Conservation (phyloP, 2,329 filamentous ascomycete genomes). For the Thielaviopsis musarum region DNA sequence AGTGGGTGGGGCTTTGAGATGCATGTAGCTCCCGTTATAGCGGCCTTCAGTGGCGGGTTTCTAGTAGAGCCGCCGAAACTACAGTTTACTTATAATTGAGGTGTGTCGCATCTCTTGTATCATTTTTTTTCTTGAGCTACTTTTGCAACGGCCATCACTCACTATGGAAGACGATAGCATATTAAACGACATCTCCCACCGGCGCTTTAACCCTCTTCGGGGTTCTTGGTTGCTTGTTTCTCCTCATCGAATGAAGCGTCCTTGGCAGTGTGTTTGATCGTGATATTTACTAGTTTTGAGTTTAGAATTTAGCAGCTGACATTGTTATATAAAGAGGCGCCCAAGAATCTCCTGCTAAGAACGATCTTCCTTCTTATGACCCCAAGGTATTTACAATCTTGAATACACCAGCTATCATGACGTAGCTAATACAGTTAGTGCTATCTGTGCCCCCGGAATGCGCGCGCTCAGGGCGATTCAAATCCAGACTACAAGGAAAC, state of each 20-base stretch:
- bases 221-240: slow-evolving; percentile 90
- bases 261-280: slow-evolving; percentile 67
- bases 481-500: slow-evolving; percentile 80
- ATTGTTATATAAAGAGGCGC: slow-evolving; percentile 44
- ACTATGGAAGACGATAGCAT: slow-evolving; percentile 51
- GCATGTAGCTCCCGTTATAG: no score
- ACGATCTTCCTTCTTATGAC: slow-evolving; percentile 64
- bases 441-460: slow-evolving; percentile 86
- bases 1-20: no score
- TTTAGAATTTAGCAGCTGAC: not conserved
- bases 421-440: slow-evolving; percentile 36
- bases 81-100: no score
- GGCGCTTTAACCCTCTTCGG: slow-evolving; percentile 81
- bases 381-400: slow-evolving; percentile 31
- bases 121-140: no score
- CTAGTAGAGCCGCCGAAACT: no score
- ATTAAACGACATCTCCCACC: slow-evolving; percentile 90
- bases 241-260: slow-evolving; percentile 87
- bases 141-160: not conserved
- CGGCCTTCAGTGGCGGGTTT: no score
- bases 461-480: slow-evolving; percentile 66
- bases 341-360: slow-evolving; percentile 55
- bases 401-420: slow-evolving; percentile 12
- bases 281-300: not conserved
- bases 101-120: no score